phyloP scores from a whole-genome alignment of 371 early-diverging fungal genomes.

The Mucor lusitanicus region DNA sequence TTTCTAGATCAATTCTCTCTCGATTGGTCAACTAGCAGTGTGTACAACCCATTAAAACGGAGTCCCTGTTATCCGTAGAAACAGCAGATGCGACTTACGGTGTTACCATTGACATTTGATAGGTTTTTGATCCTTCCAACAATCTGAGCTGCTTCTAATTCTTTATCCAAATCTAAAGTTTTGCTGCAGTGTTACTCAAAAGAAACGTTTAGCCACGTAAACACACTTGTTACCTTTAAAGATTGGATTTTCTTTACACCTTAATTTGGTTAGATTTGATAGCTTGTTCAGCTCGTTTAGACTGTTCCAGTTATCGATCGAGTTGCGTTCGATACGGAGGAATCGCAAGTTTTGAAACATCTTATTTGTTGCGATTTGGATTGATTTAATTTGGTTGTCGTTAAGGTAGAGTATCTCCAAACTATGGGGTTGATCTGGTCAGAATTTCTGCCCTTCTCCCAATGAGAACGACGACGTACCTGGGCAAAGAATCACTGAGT shows the following conservation, averaged over 20 bases:
- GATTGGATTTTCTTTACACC: conserved; percentile 57
- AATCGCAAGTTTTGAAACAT: conserved; percentile 33
- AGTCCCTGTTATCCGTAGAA: background rate
- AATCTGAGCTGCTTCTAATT: conserved; percentile 29
- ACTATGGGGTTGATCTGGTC: conserved; percentile 10
- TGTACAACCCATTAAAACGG: background rate
- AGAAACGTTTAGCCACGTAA: background rate
- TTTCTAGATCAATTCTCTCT: conserved; percentile 71
- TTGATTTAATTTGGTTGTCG: conserved; percentile 36
- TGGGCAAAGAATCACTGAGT: background rate
- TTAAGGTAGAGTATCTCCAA: conserved; percentile 51
- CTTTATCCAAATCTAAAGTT: conserved; percentile 4
- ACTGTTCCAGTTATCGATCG: conserved; percentile 40
- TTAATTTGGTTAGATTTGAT: conserved; percentile 38
- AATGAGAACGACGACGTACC: background rate
- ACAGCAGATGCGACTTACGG: conserved; percentile 22
- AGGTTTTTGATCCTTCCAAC: conserved; percentile 39
- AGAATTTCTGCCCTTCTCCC: background rate
- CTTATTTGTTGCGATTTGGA: background rate
- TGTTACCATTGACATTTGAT: conserved; percentile 40
- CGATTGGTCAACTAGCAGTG: conserved; percentile 39
- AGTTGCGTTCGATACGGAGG: conserved; percentile 51
- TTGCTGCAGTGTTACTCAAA: background rate
- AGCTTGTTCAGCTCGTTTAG: conserved; percentile 49
- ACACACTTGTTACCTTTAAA: conserved; percentile 26